Conservation (phyloP, 2,329 filamentous ascomycete species). For the Arthrobotrys pseudoclavata region DNA sequence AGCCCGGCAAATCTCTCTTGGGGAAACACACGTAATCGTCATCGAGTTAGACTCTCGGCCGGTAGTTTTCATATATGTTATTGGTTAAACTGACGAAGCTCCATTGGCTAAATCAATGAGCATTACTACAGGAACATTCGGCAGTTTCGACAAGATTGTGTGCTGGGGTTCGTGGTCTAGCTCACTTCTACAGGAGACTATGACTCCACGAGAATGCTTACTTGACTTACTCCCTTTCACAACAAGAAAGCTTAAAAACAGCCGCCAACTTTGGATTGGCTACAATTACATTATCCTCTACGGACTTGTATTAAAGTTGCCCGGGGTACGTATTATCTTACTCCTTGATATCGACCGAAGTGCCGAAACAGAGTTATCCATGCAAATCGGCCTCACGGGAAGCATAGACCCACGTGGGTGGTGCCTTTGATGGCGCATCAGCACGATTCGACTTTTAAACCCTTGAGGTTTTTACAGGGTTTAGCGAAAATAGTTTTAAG, state of each 20-base stretch:
- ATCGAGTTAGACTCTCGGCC: not conserved
- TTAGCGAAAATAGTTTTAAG: not conserved
- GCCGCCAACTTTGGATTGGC: too few species aligned
- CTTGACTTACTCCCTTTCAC: too few species aligned
- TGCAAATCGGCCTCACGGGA: not conserved
- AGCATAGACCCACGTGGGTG: not conserved
- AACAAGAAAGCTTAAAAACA: too few species aligned
- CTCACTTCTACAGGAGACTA: too few species aligned
- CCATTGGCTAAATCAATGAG: not conserved
- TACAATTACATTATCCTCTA: too few species aligned
- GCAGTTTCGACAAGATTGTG: too few species aligned
- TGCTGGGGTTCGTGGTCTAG: too few species aligned
- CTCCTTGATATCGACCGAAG: not conserved
- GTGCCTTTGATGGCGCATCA: not conserved
- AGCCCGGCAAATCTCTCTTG: not conserved
- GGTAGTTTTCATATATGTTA: not conserved
- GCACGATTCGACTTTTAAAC: not conserved
- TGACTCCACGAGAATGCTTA: too few species aligned
- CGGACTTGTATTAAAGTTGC: not conserved
- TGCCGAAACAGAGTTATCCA: not conserved
- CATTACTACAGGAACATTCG: too few species aligned
- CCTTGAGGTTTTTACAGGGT: not conserved
- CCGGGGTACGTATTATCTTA: not conserved
- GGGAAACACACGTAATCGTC: not conserved
- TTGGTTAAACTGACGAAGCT: not conserved